Evolutionary conservation across 768 basidiomycete genomes (phyloP), one percentile per base, ranked within the genome.

Genomic region (Lactarius evosmus): DNA sequence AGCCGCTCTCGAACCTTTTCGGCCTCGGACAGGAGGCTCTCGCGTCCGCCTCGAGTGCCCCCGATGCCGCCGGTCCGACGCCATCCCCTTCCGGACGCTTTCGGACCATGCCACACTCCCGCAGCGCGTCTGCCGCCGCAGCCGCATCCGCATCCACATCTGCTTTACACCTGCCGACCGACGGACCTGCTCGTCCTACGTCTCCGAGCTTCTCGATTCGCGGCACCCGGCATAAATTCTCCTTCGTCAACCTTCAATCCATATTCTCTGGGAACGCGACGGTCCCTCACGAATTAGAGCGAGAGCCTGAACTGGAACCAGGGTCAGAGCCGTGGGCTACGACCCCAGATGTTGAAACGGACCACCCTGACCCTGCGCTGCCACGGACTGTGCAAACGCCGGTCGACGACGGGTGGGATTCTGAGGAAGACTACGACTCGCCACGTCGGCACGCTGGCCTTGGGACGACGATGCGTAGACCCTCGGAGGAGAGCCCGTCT

Each of bases 201-300:
- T 68, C 67, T 11, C 70, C 71, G 6, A 67, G 59, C 14, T 68
- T 72, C 32, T 71, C 72, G 3, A 70, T 69, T 49, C 70, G 69
- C 27, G 69, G 73, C 19, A 72, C 73, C 69, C 70, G 73, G 11
- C 70, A 67, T 6, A 69, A 74, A 19, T 69, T 77, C 49, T 77
- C 75, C 16, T 71, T 75, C 2, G 71, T 74, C 54, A 73, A 75
- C 51, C 70, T 77, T 6, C 74, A 74, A 41, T 63, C 70, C 29
- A 65, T 77, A n/a, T 75, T 77, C 64, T 65, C 69, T 41, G 63
- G 54, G 25, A 60, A 36, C 41, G n/a, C 25, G 30, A 32, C 50
- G 12, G 50, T 7, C 11, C 22, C 38, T 14, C 17, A 11, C 19
- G 66, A 65, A 9, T 61, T 70, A 25, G 33, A 63, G 3, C 46